Conservation (phyloP, 345 rosid genomes). For the Sonneratia caseolaris region DNA sequence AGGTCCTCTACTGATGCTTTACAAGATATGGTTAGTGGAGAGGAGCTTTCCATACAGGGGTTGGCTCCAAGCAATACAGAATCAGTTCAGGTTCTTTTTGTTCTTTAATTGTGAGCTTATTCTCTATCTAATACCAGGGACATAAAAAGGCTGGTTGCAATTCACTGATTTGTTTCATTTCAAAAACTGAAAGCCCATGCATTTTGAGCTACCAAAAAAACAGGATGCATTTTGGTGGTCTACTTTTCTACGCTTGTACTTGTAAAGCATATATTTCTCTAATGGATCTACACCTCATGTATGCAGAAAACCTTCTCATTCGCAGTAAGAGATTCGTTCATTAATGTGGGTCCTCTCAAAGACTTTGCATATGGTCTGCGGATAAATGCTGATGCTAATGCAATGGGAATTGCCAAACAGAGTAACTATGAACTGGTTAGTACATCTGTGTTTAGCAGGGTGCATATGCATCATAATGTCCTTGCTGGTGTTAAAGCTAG, state of each 20-base stretch:
- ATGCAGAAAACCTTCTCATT: conserved; percentile 89
- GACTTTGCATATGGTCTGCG: conserved; percentile 91
- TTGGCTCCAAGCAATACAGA: conserved; percentile 66
- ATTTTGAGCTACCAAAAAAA: not conserved
- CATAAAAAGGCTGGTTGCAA: not conserved
- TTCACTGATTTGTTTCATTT: not conserved
- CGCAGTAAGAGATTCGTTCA: conserved; percentile 86
- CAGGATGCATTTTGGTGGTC: not conserved
- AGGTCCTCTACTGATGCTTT: conserved; percentile 70
- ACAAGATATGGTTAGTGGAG: conserved; percentile 80
- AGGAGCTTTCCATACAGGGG: conserved; percentile 86
- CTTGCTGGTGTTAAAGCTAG: conserved; percentile 1
- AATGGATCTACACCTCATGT: conserved; percentile 11
- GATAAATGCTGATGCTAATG: conserved; percentile 80
- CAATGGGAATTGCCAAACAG: conserved; percentile 90
- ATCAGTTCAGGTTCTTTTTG: conserved; percentile 61
- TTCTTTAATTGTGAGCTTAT: not conserved
- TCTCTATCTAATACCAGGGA: not conserved
- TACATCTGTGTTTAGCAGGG: conserved; percentile 4
- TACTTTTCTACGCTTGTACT: not conserved
- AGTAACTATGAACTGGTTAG: conserved; percentile 97
- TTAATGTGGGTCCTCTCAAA: conserved; percentile 90
- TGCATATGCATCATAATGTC: not conserved
- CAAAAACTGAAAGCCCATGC: not conserved
- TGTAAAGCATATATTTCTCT: not conserved